Conservation (phyloP, 495 filamentous ascomycete species). For the Neurospora sp. region DNA sequence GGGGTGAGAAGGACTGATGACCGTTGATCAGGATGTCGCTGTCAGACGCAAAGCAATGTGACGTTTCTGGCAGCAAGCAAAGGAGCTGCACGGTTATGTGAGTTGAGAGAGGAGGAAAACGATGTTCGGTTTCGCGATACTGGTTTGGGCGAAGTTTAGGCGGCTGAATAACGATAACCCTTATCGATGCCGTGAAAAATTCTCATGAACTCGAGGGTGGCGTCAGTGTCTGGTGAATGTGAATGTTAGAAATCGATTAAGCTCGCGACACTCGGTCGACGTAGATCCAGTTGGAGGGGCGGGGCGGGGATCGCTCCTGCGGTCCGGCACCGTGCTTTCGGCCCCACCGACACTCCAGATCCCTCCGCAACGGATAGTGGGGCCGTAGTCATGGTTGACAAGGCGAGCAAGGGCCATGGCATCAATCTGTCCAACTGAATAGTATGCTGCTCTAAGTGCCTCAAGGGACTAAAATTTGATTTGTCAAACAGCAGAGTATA, state of each 20-base stretch:
- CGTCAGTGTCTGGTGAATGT: neutral
- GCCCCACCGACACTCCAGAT: neutral
- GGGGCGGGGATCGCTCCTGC: neutral
- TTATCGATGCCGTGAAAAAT: neutral
- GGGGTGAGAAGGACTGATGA: neutral
- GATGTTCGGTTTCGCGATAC: neutral
- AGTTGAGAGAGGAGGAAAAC: neutral
- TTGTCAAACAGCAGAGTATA: neutral
- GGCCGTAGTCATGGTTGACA: neutral
- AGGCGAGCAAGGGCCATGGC: neutral
- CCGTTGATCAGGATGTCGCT: neutral
- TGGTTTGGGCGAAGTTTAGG: neutral
- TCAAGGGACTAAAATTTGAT: neutral
- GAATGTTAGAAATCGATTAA: neutral
- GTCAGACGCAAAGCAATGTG: neutral
- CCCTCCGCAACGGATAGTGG: neutral
- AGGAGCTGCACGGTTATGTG: neutral
- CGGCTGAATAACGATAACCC: neutral
- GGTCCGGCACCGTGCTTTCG: neutral
- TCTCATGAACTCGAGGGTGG: neutral
- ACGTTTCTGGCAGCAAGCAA: neutral
- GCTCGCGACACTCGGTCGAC: neutral
- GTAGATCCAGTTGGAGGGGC: neutral
- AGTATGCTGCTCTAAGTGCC: neutral
- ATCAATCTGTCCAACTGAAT: neutral